Evolutionary conservation across 352 stramenopile species (phyloP).

Genomic region (Pythium diclinum): DNA sequence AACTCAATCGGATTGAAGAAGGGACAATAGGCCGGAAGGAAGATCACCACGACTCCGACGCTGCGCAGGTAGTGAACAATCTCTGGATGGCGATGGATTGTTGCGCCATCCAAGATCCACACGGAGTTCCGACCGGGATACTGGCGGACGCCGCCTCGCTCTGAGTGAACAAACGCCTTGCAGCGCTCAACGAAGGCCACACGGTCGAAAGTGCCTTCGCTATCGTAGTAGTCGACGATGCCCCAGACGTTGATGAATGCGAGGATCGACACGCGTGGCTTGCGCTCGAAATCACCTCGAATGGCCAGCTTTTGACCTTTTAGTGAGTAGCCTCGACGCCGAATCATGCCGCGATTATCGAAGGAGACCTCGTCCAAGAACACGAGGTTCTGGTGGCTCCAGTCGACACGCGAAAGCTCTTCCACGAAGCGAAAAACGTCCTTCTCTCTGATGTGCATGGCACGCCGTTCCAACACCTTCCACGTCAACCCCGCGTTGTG

Average conservation of each 20-base stretch:
- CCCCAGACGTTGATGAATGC: conserved; percentile 14
- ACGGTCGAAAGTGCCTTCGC: conserved; percentile 27
- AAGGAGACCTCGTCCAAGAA: conserved; percentile 27
- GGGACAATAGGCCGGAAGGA: conserved; percentile 27
- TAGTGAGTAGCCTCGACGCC: conserved; percentile 23
- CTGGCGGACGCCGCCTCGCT: conserved; percentile 11
- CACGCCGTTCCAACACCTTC: conserved; percentile 27
- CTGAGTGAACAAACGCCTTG: conserved; percentile 22
- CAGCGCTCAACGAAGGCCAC: conserved; percentile 26
- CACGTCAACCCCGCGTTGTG: conserved; percentile 20
- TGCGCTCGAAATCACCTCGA: conserved; percentile 24
- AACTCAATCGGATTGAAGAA: conserved; percentile 34
- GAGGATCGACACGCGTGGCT: conserved; percentile 26
- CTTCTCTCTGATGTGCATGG: conserved; percentile 29
- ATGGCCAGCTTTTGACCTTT: conserved; percentile 25
- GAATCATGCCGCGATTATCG: conserved; percentile 30
- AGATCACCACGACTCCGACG: conserved; percentile 23
- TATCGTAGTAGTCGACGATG: conserved; percentile 29
- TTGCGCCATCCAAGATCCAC: conserved; percentile 31
- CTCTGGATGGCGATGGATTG: conserved; percentile 29
- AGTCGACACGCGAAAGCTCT: conserved; percentile 27
- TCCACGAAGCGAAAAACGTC: conserved; percentile 28
- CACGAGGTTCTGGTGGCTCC: conserved; percentile 11
- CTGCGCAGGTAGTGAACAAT: conserved; percentile 32
- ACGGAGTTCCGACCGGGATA: conserved; percentile 33